Base-by-base conservation (phyloP, 192 early-diverging fungal species). In the Neocallimastix lanati region DNA sequence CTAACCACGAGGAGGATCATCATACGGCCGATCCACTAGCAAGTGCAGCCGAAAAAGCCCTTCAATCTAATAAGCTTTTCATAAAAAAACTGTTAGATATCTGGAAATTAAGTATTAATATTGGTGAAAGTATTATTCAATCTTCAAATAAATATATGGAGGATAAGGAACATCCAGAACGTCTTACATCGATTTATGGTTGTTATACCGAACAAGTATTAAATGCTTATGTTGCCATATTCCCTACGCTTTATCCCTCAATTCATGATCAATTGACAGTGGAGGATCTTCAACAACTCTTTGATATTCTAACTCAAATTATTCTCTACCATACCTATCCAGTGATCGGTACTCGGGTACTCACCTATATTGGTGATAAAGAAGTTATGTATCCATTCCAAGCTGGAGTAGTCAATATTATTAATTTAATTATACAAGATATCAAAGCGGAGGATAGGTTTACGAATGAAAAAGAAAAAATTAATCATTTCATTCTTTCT, bases 191-290 rank as follows among this genome's bases (percentile, higher is more conserved):
- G 4, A 79, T 79, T 29, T 78, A 86, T 77, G 88, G 88, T 27
- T 80, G 37, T 12, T 93, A 94, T 76, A 92, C 90, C 5, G 93
- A 96, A 81, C 92, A 94, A 30, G 90, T 92, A 2, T 80, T 94
- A 18, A 89, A 88, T 5, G 85, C 88, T 9, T 92, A 89, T 78
- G 82, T 91, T 37, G 80, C 82, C n/a, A 83, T 91, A 18, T 92
- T 94, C 77, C 81, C 82, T 7, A 89, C 91, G 21, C 84, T 94
- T 29, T 90, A 94, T 79, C 81, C 83, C 1, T 82, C 89, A 1
- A 88, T 95, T 16, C 67, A 81, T 13, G 37, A 80, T 18, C 83
- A 83, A 13, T 92, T 93, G 79, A 80, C 80, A 0, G 37, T 91
- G 7, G 85, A 86, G 30, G 91, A 94, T 77, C 78, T 92, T 21